Evolutionary conservation across 129 eudicot species (phyloP).

Genomic region (Lactuca sativa): DNA sequence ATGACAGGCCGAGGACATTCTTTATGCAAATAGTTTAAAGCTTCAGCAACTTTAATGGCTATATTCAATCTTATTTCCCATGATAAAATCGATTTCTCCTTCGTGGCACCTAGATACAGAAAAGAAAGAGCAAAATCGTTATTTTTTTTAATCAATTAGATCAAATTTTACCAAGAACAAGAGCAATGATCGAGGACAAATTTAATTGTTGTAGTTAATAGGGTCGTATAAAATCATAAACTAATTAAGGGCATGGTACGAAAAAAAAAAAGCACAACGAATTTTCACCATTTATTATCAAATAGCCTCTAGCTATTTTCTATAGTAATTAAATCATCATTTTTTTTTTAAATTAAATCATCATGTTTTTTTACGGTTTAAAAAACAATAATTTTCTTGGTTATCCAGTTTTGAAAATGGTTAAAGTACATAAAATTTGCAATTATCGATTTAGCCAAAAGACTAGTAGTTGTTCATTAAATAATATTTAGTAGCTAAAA

Average conservation of each 20-base stretch:
- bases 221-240: no score
- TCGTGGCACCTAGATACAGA: conserved; percentile 35
- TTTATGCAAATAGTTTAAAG: conserved; percentile 70
- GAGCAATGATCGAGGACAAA: neutral
- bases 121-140: conserved; percentile 1
- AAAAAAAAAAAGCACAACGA: no score
- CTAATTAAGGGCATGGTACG: no score
- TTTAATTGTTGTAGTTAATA: no score
- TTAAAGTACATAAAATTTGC: neutral
- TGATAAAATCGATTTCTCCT: conserved; percentile 47
- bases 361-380: no score
- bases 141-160: neutral
- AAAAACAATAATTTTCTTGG: no score
- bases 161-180: conserved; percentile 6
- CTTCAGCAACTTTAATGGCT: conserved; percentile 86
- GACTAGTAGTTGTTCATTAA: no score
- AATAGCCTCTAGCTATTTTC: no score
- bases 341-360: no score
- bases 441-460: neutral
- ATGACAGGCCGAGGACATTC: conserved; percentile 66
- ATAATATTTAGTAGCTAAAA: neutral
- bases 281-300: no score
- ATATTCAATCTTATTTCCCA: conserved; percentile 73
- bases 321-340: no score
- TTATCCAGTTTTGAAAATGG: neutral